A percentile compares a stretch with the other conserved stretches of the same genome.
These are phyloP conservation scores for Xylariaceae sp. DNA, from an alignment of 2,329 filamentous ascomycete species.

Conservation along the genomic window DNA sequence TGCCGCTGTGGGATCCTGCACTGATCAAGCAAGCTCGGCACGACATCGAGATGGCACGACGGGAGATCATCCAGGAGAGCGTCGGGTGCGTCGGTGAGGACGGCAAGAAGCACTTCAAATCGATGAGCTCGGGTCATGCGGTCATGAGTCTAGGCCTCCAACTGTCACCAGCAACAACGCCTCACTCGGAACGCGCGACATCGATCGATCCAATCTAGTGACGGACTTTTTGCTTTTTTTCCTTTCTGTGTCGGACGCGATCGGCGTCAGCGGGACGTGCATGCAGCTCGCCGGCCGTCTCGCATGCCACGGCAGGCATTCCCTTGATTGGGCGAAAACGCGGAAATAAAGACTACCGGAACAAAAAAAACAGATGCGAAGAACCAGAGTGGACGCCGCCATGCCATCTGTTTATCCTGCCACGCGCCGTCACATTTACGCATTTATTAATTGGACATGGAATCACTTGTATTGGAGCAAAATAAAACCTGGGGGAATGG, in stretches of 20 bases:
- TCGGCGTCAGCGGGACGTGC: not conserved
- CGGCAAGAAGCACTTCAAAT: conserved; percentile 35
- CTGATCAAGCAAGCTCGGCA: conserved; percentile 56
- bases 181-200: conserved; percentile 23
- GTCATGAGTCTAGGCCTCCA: conserved; percentile 39
- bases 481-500: conserved; percentile 4
- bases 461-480: not conserved
- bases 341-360: no score
- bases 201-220: conserved; percentile 22
- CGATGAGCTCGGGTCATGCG: conserved; percentile 39
- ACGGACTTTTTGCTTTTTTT: not conserved
- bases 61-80: conserved; percentile 32
- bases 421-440: conserved; percentile 15
- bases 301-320: not conserved
- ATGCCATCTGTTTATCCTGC: not conserved
- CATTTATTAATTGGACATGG: conserved; percentile 25
- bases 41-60: conserved; percentile 59
- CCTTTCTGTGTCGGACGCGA: not conserved
- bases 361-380: no score
- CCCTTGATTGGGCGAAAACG: not conserved
- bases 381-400: no score
- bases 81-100: conserved; percentile 11
- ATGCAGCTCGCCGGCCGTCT: not conserved
- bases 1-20: conserved; percentile 55
- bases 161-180: conserved; percentile 42